These are phyloP conservation scores for Entomortierella parvispora DNA, from an alignment of 192 early-diverging fungal genomes.

Conservation along the genomic window DNA sequence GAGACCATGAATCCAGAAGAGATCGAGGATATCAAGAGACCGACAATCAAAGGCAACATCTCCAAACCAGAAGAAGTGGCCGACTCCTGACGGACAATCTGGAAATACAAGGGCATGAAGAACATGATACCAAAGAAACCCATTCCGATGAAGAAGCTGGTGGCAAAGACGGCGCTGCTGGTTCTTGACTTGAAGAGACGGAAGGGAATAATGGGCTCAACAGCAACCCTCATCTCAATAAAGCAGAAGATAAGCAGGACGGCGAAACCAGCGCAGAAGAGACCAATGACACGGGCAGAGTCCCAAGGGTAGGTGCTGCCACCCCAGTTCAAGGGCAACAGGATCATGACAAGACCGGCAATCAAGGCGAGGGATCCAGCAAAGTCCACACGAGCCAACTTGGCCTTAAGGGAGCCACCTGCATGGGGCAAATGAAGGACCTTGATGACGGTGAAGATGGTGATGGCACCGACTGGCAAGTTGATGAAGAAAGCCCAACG, in stretches of 20 bases:
- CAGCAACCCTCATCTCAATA: conserved; percentile 71
- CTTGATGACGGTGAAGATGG: conserved; percentile 50
- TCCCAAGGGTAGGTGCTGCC: conserved; percentile 78
- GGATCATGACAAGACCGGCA: conserved; percentile 63
- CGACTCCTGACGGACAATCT: conserved; percentile 59
- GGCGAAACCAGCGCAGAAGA: conserved; percentile 62
- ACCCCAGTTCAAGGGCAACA: conserved; percentile 80
- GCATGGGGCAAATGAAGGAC: conserved; percentile 66
- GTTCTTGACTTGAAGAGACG: conserved; percentile 65
- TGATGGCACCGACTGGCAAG: conserved; percentile 63
- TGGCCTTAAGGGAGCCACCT: conserved; percentile 58
- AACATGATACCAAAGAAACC: conserved; percentile 66
- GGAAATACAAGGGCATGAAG: conserved; percentile 80
- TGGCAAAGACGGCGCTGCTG: conserved; percentile 50
- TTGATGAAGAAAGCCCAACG: conserved; percentile 71
- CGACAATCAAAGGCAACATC: conserved; percentile 79
- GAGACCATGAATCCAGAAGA: conserved; percentile 69
- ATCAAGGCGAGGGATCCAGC: conserved; percentile 64
- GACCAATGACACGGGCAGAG: conserved; percentile 61
- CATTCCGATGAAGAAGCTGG: conserved; percentile 55
- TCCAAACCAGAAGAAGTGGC: conserved; percentile 78
- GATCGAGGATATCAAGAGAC: conserved; percentile 71
- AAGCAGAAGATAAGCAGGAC: conserved; percentile 63
- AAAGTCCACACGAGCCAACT: conserved; percentile 72
- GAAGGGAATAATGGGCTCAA: conserved; percentile 77